These are phyloP conservation scores for Kwoniella heveanensis DNA, from an alignment of 768 basidiomycete genomes.

Conservation along the genomic window DNA sequence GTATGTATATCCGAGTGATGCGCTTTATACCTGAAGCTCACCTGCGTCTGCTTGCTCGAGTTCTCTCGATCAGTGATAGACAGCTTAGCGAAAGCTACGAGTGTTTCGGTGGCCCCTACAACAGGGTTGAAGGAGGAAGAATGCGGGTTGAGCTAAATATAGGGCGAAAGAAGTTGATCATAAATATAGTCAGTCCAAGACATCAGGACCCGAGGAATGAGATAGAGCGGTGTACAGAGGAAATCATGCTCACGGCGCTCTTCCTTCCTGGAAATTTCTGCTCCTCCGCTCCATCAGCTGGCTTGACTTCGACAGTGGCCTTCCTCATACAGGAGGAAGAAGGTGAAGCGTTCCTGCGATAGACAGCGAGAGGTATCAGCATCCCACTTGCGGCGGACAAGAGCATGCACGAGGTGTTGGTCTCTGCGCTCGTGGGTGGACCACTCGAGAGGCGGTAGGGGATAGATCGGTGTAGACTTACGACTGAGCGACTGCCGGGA, in stretches of 20 bases:
- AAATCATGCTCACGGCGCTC: constrained; percentile 2
- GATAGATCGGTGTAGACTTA: too few relatives aligned
- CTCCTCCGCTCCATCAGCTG: neutral
- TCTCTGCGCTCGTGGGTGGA: too few relatives aligned
- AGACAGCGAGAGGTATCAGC: neutral
- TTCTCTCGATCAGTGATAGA: neutral
- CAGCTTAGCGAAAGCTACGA: neutral
- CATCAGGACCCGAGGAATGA: neutral
- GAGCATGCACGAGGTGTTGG: too few relatives aligned
- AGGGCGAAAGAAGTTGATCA: neutral
- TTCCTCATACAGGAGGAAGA: neutral
- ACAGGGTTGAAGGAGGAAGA: constrained; percentile 17
- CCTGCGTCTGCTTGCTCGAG: neutral
- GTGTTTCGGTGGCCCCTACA: neutral
- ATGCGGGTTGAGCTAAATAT: constrained; percentile 14
- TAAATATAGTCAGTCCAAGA: neutral
- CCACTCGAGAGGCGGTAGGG: too few relatives aligned
- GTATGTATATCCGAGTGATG: neutral
- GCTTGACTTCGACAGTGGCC: neutral
- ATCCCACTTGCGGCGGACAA: neutral
- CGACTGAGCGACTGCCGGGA: too few relatives aligned
- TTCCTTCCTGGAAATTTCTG: constrained; percentile 2
- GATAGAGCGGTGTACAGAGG: neutral
- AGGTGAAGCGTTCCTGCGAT: neutral
- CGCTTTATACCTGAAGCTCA: neutral